Conservation (phyloP, 1,284 basidiomycete species). For the Rhodotorula sp. region DNA sequence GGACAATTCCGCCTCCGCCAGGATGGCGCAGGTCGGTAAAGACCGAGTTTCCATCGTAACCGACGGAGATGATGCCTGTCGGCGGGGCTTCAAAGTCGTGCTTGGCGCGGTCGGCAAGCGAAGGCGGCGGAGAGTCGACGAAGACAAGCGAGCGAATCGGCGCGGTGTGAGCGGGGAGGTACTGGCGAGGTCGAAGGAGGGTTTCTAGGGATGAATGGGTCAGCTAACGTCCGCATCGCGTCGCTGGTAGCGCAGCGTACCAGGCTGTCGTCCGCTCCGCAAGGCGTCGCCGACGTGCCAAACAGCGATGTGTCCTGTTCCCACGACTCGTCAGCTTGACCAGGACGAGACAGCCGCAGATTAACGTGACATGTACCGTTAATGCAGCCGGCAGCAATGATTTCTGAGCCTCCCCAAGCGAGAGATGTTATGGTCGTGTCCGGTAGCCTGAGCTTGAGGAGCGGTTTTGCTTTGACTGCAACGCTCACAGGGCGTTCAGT, state of each 20-base stretch:
- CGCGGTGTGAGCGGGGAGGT: conserved; percentile 69
- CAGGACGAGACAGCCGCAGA: no score
- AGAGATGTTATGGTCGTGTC: conserved; percentile 22
- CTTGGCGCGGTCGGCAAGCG: conserved; percentile 44
- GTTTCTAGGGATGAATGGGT: neutral
- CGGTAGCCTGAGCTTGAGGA: conserved; percentile 22
- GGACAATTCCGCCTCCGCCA: conserved; percentile 54
- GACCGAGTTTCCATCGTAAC: conserved; percentile 71
- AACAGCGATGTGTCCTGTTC: conserved; percentile 15
- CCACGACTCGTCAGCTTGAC: neutral
- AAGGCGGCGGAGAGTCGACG: conserved; percentile 63
- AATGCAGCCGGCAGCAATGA: conserved; percentile 29
- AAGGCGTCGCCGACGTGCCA: conserved; percentile 26
- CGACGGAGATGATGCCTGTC: conserved; percentile 67
- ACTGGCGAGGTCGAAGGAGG: conserved; percentile 53
- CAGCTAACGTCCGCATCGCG: neutral
- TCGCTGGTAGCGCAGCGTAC: neutral
- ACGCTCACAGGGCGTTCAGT: neutral
- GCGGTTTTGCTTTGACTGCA: conserved; percentile 28
- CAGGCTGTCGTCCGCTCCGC: neutral
- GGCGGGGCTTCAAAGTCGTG: conserved; percentile 58
- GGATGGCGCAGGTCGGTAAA: conserved; percentile 70
- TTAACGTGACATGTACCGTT: conserved; percentile 10
- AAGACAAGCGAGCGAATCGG: conserved; percentile 70
- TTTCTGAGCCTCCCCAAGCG: conserved; percentile 25